These are phyloP conservation scores for Sonneratia caseolaris DNA, from an alignment of 345 rosid species.

Conservation along the genomic window DNA sequence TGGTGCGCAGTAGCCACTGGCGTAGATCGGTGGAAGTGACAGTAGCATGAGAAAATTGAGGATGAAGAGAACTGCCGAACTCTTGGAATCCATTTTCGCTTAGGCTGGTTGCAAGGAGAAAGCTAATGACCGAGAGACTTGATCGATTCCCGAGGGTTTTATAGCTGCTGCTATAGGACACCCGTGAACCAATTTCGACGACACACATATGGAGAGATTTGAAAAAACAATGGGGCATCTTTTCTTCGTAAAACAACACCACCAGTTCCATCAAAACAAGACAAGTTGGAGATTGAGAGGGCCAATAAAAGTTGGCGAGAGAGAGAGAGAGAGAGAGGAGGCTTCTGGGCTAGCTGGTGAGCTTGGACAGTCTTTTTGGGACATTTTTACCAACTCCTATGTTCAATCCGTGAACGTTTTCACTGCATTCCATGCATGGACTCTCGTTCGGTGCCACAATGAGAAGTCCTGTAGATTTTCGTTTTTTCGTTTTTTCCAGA, in stretches of 20 bases:
- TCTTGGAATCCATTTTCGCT: slow-evolving; percentile 5
- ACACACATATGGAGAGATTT: background rate
- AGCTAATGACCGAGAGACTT: background rate
- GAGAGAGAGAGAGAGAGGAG: background rate
- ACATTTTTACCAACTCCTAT: background rate
- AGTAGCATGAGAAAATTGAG: slow-evolving; percentile 11
- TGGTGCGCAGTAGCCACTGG: slow-evolving; percentile 13
- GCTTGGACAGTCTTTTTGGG: background rate
- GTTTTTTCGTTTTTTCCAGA: no score
- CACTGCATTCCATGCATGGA: slow-evolving; percentile 1
- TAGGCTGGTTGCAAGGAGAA: background rate
- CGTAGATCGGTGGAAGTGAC: slow-evolving; percentile 13
- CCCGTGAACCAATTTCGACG: slow-evolving; percentile 4
- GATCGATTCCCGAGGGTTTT: background rate
- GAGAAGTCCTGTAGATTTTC: background rate
- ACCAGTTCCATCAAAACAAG: background rate
- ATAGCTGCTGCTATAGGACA: background rate
- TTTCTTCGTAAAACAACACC: background rate
- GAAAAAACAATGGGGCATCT: background rate
- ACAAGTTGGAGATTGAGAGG: background rate
- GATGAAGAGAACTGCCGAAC: slow-evolving; percentile 11
- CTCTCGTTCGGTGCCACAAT: background rate
- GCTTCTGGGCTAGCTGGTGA: background rate
- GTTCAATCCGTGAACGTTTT: slow-evolving; percentile 1
- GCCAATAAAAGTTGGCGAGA: background rate